Base-by-base conservation (phyloP, 2,329 filamentous ascomycete genomes). In the Chrysosporium keratinophilum region DNA sequence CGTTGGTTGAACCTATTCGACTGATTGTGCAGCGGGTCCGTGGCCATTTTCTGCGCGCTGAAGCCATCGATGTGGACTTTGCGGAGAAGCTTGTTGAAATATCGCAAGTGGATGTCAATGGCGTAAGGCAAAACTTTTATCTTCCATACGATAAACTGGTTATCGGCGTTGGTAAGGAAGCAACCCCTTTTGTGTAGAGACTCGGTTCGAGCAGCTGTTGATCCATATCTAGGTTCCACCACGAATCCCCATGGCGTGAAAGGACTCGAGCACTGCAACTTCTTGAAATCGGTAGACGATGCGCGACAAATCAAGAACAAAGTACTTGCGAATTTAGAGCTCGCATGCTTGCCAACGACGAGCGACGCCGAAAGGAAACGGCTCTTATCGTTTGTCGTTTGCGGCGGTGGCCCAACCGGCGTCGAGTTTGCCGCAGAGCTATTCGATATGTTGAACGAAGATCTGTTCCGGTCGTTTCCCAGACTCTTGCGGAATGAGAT, bases 371-470 rank as follows among this genome's bases (percentile, higher is more conserved):
- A 98, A 71, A 83, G 93, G 58, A 84, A 79, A 65, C 82, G 91
- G 39, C 75, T 98, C 14, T 77, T 98, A 3, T 97, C 93, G 0
- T 98, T 98, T 64, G 93, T 96, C n/a, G 75, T 98, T 54, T 91
- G 88, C 65, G 93, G 93, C 52, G 93, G 93, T 62, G 93, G 93
- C 0, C 93, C 93, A 2, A 98, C 93, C 0, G 93, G 93, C 57
- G 93, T 98, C 35, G 93, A 98, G 68, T 98, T 98, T 63, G 94
- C 94, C 0, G 93, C 93, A 5, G 93, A 98, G 67, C 78, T 98
- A 5, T 97, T 87, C 67, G 93, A 98, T 69, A 83, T 98, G 69
- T 77, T 98, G 14, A 98, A 98, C 65, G 94, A 98, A 68, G 93
- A 98, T 66, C 71, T 98, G 42, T 84, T 84, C 42, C 76, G 78